Evolutionary conservation across 1,284 basidiomycete species (phyloP), one percentile per base, ranked within the genome.

Genomic region (Marasmius oreades): DNA sequence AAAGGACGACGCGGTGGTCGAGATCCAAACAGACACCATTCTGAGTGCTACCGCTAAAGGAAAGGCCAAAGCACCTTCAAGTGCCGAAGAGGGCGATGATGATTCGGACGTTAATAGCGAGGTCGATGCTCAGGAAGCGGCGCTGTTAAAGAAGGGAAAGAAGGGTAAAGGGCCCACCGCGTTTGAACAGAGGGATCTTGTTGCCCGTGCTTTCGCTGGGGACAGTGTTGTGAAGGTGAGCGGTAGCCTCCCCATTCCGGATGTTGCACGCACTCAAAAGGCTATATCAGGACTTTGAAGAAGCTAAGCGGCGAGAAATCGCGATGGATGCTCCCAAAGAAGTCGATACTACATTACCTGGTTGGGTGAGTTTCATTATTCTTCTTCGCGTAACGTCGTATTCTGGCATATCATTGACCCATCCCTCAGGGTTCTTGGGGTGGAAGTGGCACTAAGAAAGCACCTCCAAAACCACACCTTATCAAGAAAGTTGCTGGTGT

Each of bases 131-230:
- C 87, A 90, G 62, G 86, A 88, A 61, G 74, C 72, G 47, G 66
- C 67, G 0, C 64, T 81, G 2, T 67, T 74, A 31, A 56, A 53
- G 23, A 84, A 80, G 59, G 73, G 70, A 5, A 77, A 79, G 63
- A 70, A 63, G 28, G 67, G 62, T 44, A 75, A 71, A 46, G 73
- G 72, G n/a, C 65, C 80, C 1, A 79, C 78, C 50, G 88, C 88
- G 0, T 91, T 95, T 69, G 78, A 90, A 67, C 94, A 97, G 69
- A 81, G 90, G 23, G 91, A 97, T 61, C 79, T 99, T 4, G 95
- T 99, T 7, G 90, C 94, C 0, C 84, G 88, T 59, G 97, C 96
- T 0, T 99, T 99, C 75, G 96, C 96, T 0, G 93, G 93, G 1
- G 96, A 99, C 70, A 92, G 98, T 66, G 96, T 98, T 11, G 86